These are phyloP conservation scores for Fusarium stilboides DNA, from an alignment of 2,329 filamentous ascomycete genomes.

Conservation along the genomic window DNA sequence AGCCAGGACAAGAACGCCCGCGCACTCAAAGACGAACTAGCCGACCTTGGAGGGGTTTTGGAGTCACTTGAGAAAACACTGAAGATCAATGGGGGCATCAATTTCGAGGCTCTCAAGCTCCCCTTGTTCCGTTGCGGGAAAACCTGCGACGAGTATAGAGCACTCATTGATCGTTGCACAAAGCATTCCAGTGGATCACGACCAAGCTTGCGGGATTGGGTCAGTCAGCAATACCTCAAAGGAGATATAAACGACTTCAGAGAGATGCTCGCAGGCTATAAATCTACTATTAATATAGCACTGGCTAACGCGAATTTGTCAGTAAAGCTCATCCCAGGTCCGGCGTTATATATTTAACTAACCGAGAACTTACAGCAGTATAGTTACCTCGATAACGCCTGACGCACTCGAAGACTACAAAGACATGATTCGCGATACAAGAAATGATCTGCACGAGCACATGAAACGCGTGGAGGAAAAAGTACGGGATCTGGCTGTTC, in stretches of 20 bases:
- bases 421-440: neutral
- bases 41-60: conserved; percentile 56
- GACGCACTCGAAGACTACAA: conserved; percentile 12
- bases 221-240: conserved; percentile 60
- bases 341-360: neutral
- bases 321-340: neutral
- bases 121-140: conserved; percentile 59
- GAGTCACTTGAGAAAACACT: conserved; percentile 51
- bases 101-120: conserved; percentile 43
- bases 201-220: conserved; percentile 62
- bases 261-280: conserved; percentile 58
- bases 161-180: conserved; percentile 54
- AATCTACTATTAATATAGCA: conserved; percentile 45
- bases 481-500: neutral
- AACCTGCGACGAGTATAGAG: conserved; percentile 59
- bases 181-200: conserved; percentile 53
- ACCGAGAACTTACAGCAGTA: neutral
- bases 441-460: neutral
- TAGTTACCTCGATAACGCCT: neutral
- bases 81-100: conserved; percentile 7
- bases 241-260: conserved; percentile 60
- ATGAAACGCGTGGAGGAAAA: neutral
- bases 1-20: conserved; percentile 52
- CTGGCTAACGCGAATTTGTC: conserved; percentile 40
- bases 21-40: conserved; percentile 58